A percentile compares a stretch with the other conserved stretches of the same genome.
Conservation (phyloP, 768 basidiomycete genomes). For the Tephrocybe sp. region DNA sequence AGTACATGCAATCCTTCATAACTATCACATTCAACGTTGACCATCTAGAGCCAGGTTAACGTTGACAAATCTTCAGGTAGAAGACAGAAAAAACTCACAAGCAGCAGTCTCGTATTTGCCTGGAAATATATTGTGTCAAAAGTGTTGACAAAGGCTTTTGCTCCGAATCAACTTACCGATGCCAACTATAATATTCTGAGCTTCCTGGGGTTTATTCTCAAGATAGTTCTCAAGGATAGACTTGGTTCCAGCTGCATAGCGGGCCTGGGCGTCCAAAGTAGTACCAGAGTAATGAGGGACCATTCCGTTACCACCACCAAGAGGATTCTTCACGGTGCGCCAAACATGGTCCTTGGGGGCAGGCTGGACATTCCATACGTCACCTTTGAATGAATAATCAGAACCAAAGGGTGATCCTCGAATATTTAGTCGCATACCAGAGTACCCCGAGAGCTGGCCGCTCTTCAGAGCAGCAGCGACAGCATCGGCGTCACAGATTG, state of each 20-base stretch:
- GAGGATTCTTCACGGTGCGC: conserved; percentile 79
- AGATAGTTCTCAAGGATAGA: conserved; percentile 75
- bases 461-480: conserved; percentile 74
- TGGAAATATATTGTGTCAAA: conserved; percentile 9
- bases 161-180: conserved; percentile 45
- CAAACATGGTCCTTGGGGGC: conserved; percentile 85
- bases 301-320: conserved; percentile 88
- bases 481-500: conserved; percentile 84
- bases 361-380: conserved; percentile 89
- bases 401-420: neutral
- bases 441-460: conserved; percentile 69
- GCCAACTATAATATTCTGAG: conserved; percentile 80
- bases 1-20: neutral
- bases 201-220: conserved; percentile 61
- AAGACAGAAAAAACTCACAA: conserved; percentile 30
- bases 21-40: conserved; percentile 38
- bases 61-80: conserved; percentile 1
- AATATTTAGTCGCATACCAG: conserved; percentile 26
- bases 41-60: no score
- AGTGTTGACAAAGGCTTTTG: neutral
- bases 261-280: conserved; percentile 84
- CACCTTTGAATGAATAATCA: conserved; percentile 31
- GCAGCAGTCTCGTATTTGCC: conserved; percentile 46
- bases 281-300: conserved; percentile 88
- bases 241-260: conserved; percentile 76